These are phyloP conservation scores for Pelargonium cotyledonis DNA, from an alignment of 441 rosid species.

Conservation along the genomic window DNA sequence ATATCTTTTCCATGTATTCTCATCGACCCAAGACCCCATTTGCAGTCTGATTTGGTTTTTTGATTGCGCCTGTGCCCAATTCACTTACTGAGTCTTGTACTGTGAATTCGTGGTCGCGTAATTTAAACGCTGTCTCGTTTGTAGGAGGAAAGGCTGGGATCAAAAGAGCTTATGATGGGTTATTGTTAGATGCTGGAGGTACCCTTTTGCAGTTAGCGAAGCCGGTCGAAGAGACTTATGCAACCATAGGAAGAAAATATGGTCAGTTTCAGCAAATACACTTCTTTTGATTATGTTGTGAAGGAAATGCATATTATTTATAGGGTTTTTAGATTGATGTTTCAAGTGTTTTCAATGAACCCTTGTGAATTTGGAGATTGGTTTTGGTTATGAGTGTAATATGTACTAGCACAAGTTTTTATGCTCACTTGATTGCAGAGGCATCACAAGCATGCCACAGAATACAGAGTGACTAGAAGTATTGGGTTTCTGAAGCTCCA, in stretches of 20 bases:
- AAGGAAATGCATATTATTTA: neutral
- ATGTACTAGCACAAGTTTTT: neutral
- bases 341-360: neutral
- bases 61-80: conserved; percentile 4
- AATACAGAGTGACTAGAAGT: too few species aligned
- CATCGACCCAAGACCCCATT: neutral
- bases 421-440: too few species aligned
- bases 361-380: neutral
- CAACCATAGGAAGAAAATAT: conserved; percentile 64
- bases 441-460: too few species aligned
- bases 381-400: neutral
- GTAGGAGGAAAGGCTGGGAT: conserved; percentile 26
- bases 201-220: conserved; percentile 67
- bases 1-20: neutral
- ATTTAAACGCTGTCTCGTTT: conserved; percentile 4
- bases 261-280: conserved; percentile 34
- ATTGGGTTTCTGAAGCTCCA: too few species aligned
- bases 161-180: conserved; percentile 58
- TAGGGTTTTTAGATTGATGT: neutral
- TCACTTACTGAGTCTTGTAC: neutral
- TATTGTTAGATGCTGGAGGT: conserved; percentile 83
- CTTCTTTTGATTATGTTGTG: neutral
- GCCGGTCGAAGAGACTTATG: conserved; percentile 75
- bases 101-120: conserved; percentile 5
- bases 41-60: neutral